Percentiles rank a stretch among this genome's conserved stretches.
Evolutionary conservation across 2,329 filamentous ascomycete genomes (phyloP).

Genomic region (Emmonsia crescens): DNA sequence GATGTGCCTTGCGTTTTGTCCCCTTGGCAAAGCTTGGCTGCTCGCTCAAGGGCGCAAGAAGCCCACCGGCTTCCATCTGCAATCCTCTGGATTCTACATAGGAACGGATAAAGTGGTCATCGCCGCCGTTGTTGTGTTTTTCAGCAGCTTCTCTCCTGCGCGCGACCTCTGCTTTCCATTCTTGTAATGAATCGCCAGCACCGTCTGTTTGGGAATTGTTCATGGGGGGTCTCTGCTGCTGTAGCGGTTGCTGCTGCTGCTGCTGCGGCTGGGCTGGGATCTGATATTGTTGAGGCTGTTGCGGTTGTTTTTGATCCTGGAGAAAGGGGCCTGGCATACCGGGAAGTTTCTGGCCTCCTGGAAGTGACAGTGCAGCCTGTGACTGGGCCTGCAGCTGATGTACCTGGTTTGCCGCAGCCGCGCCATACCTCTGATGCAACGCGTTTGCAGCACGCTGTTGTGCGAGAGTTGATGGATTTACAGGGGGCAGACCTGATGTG

Average conservation of each 20-base stretch:
- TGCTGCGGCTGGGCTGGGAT: constrained; percentile 26
- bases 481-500: constrained; percentile 20
- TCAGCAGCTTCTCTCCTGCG: constrained; percentile 31
- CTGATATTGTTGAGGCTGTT: constrained; percentile 10
- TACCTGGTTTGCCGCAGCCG: constrained; percentile 33
- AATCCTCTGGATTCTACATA: constrained; percentile 33
- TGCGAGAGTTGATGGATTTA: constrained; percentile 24
- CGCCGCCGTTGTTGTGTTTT: constrained; percentile 22
- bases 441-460: constrained; percentile 44
- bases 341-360: constrained; percentile 20
- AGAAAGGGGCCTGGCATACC: constrained; percentile 7
- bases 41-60: constrained; percentile 34
- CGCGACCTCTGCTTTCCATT: constrained; percentile 40
- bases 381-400: constrained; percentile 35
- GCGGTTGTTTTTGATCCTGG: constrained; percentile 1
- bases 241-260: constrained; percentile 30
- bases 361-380: constrained; percentile 24
- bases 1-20: constrained; percentile 26
- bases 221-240: constrained; percentile 31
- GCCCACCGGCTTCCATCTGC: constrained; percentile 36
- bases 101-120: constrained; percentile 31
- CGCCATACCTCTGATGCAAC: constrained; percentile 39
- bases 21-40: constrained; percentile 24
- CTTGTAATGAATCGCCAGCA: constrained; percentile 48
- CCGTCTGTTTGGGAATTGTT: constrained; percentile 64